These are phyloP conservation scores for Acacia confusa DNA, from an alignment of 306 rosid species.

Conservation along the genomic window DNA sequence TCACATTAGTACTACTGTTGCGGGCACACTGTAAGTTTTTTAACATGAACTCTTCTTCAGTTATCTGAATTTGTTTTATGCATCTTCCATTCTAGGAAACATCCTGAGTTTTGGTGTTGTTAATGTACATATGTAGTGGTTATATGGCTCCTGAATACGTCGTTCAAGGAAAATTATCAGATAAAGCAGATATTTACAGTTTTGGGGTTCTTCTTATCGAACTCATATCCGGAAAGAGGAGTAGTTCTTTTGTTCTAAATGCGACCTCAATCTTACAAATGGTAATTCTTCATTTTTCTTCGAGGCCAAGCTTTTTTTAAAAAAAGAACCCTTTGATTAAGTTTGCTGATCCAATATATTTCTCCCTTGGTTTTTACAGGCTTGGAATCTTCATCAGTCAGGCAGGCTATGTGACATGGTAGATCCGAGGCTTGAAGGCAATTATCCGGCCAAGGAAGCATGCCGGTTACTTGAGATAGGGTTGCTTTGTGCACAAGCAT, in stretches of 20 bases:
- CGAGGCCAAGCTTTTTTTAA: background rate
- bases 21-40: slow-evolving; percentile 40
- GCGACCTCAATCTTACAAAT: slow-evolving; percentile 41
- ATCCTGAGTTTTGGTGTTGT: background rate
- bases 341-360: slow-evolving; percentile 1
- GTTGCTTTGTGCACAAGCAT: slow-evolving; percentile 41
- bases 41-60: background rate
- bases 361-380: slow-evolving; percentile 17
- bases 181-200: slow-evolving; percentile 79
- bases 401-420: slow-evolving; percentile 21
- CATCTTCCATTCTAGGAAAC: background rate
- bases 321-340: background rate
- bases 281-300: slow-evolving; percentile 30
- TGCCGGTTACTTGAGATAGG: slow-evolving; percentile 35
- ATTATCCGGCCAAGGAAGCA: slow-evolving; percentile 25
- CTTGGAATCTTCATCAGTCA: slow-evolving; percentile 38
- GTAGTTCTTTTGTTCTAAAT: slow-evolving; percentile 30
- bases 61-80: background rate
- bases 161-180: slow-evolving; percentile 59
- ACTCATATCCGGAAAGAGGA: slow-evolving; percentile 60
- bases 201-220: slow-evolving; percentile 68
- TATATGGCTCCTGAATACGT: slow-evolving; percentile 85
- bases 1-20: slow-evolving; percentile 44
- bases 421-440: slow-evolving; percentile 26
- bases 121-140: slow-evolving; percentile 43